Evolutionary conservation across 495 filamentous ascomycete genomes (phyloP).

Genomic region (Xylaria scruposa): DNA sequence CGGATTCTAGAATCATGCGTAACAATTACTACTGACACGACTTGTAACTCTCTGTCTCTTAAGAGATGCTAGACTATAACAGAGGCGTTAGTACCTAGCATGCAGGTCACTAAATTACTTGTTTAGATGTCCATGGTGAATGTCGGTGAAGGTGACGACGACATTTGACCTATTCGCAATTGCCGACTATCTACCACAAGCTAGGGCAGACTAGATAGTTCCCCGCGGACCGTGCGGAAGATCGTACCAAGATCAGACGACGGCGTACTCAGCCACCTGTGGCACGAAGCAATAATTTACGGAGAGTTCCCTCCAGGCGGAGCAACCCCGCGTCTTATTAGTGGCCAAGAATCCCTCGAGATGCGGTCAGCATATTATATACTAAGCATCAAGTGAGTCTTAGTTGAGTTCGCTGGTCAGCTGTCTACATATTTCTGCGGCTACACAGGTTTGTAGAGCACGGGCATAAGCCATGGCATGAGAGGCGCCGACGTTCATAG

Average conservation of each 20-base stretch:
- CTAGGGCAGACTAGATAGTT: not conserved
- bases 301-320: constrained; percentile 14
- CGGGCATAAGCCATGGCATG: constrained; percentile 1
- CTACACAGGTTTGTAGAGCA: not conserved
- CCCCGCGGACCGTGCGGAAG: constrained; percentile 9
- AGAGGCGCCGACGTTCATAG: not conserved
- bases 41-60: not conserved
- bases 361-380: constrained; percentile 19
- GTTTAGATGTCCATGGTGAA: not conserved
- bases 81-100: not conserved
- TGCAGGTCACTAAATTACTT: not conserved
- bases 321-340: constrained; percentile 3
- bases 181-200: not conserved
- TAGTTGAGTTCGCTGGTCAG: constrained; percentile 16
- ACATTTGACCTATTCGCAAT: constrained; percentile 1
- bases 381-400: not conserved
- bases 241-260: constrained; percentile 3
- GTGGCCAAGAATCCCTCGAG: not conserved
- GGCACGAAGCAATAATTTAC: not conserved
- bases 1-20: too few relatives aligned
- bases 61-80: too few relatives aligned
- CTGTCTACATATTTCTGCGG: constrained; percentile 9
- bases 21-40: not conserved
- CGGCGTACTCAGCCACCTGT: constrained; percentile 13
- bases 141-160: not conserved